phyloP scores from a whole-genome alignment of 257 asterid species.

The Solanum rostratum region DNA sequence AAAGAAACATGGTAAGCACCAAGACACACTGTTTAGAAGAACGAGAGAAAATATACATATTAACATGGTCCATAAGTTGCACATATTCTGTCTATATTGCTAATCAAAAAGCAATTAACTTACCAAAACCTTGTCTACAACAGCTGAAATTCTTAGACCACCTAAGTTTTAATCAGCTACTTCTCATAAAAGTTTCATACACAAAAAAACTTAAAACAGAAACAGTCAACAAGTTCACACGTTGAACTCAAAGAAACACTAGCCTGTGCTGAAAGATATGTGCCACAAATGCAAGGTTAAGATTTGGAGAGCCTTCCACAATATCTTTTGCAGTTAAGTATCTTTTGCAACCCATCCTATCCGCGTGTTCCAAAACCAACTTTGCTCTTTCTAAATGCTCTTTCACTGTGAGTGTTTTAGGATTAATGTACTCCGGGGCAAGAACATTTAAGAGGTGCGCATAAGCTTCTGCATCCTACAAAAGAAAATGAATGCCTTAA shows the following conservation, averaged over 20 bases:
- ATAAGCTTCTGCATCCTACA: constrained; percentile 96
- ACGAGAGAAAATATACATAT: neutral
- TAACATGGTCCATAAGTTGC: neutral
- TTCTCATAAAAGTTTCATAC: neutral
- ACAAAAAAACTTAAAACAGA: neutral
- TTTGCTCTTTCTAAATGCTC: constrained; percentile 76
- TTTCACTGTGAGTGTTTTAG: constrained; percentile 52
- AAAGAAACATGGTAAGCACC: neutral
- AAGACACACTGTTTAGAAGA: neutral
- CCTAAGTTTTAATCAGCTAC: neutral
- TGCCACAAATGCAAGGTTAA: constrained; percentile 96
- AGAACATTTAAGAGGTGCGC: constrained; percentile 79
- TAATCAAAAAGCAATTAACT: neutral
- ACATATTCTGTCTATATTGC: neutral
- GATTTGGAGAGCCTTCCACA: constrained; percentile 93
- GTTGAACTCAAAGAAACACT: neutral
- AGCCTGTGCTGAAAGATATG: constrained; percentile 94
- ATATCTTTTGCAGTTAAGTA: constrained; percentile 94
- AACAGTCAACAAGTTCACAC: neutral
- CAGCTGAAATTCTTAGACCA: neutral
- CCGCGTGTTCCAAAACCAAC: constrained; percentile 93
- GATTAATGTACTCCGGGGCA: constrained; percentile 83
- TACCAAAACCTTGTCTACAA: neutral
- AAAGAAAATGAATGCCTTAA: constrained; percentile 6
- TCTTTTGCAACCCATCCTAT: constrained; percentile 96